Percentiles rank a stretch among this genome's conserved stretches.
These are phyloP conservation scores for Mediolabrus comicus DNA, from an alignment of 108 stramenopile genomes.

Conservation along the genomic window DNA sequence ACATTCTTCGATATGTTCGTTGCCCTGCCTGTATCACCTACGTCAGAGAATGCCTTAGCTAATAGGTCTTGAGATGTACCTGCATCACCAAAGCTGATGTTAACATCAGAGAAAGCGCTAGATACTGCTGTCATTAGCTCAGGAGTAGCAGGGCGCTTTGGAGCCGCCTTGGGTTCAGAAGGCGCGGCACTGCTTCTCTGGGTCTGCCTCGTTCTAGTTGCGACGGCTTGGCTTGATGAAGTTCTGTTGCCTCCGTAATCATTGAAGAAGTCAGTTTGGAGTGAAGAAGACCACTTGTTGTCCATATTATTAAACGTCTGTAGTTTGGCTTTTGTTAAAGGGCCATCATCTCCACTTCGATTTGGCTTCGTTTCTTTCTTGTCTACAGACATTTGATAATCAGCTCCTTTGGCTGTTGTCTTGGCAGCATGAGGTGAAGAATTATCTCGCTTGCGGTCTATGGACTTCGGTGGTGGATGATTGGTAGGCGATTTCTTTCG, in stretches of 20 bases:
- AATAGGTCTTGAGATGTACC: not conserved
- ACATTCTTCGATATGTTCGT: not conserved
- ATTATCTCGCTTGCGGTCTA: not conserved
- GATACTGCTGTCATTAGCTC: not conserved
- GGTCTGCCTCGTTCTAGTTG: not conserved
- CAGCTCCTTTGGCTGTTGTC: not conserved
- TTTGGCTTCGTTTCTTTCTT: not conserved
- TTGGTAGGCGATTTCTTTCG: not conserved
- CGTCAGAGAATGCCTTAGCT: conserved; percentile 1
- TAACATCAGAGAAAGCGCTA: not conserved
- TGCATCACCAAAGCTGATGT: not conserved
- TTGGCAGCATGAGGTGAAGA: not conserved
- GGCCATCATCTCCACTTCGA: not conserved
- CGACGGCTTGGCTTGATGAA: not conserved
- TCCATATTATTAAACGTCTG: not conserved
- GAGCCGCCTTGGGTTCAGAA: not conserved
- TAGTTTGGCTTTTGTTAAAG: not conserved
- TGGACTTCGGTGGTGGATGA: no score
- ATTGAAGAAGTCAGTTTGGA: not conserved
- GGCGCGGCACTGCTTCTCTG: not conserved
- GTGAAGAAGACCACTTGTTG: not conserved
- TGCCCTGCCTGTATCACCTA: not conserved
- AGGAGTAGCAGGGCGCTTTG: not conserved
- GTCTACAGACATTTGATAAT: not conserved
- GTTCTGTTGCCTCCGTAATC: not conserved